Base-by-base conservation (phyloP, 345 rosid genomes). In the Sonneratia caseolaris region DNA sequence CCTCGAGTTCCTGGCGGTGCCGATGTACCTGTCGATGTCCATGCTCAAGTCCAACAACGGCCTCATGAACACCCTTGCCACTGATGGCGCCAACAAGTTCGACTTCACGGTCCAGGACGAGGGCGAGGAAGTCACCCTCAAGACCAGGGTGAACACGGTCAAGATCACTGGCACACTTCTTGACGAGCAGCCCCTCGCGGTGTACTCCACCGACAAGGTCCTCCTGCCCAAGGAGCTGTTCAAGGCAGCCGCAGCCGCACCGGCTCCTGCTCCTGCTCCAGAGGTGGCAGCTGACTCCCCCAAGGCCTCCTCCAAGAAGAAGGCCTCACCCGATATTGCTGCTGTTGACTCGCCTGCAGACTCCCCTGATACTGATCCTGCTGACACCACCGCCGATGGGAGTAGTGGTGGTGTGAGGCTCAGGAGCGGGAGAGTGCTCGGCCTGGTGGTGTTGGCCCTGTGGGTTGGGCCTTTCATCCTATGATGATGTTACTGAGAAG, bases 41-140 rank as follows among this genome's bases (percentile, higher is more conserved):
- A 91, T 86, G 98, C 82, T 96, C 74, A 96, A 85, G 78, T 86
- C 97, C 87, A 89, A 91, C 88, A 90, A 96, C 32, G 98, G 99
- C 10, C 74, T 79, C 22, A 92, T 89, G 97, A 96, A 89, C 98
- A 91, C 98, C 9, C 77, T 96, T 1, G 98, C 98, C 4, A 96
- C 99, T 3, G 91, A 92, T 7, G 98, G 98, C 27, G 89, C 88
- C 16, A 87, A 72, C 75, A 91, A 91, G 83, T 96, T 77, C 18
- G 97, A 89, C 78, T 83, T 96, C 78, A 91, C 90, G 0, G 98
- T 96, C 22, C 99, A 96, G 77, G 91, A 92, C 55, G 92, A 96
- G 2, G 96, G 97, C 3, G 87, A 89, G 56, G 73, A 85, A 18
- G 84, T 96, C 75, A 89, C 98, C 1, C 75, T 96, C 64, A 89